Evolutionary conservation across 345 rosid species (phyloP).

Genomic region (Euphorbia lathyris): DNA sequence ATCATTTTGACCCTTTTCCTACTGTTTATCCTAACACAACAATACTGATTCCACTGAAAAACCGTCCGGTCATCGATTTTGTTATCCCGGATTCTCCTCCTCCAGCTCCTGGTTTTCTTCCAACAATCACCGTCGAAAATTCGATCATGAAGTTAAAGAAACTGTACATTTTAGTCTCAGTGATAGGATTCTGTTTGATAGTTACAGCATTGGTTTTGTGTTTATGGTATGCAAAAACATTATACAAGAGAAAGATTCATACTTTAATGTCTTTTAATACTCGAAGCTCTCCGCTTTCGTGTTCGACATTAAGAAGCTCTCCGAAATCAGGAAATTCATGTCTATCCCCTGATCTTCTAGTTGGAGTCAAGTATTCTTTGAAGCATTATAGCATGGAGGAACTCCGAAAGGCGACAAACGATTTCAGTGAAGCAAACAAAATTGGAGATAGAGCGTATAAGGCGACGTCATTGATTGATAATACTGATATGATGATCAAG

Average conservation of each 20-base stretch:
- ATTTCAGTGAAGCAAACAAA: conserved; percentile 38
- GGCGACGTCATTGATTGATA: conserved; percentile 29
- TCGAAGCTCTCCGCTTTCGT: conserved; percentile 36
- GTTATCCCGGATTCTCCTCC: conserved; percentile 33
- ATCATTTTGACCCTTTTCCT: conserved; percentile 27
- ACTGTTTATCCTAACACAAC: conserved; percentile 51
- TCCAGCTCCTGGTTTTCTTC: conserved; percentile 43
- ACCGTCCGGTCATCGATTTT: conserved; percentile 19
- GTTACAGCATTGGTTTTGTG: conserved; percentile 28
- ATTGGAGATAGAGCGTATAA: conserved; percentile 34
- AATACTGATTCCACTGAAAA: conserved; percentile 41
- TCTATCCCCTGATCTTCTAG: conserved; percentile 57
- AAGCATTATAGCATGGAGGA: conserved; percentile 36
- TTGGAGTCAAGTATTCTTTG: conserved; percentile 46
- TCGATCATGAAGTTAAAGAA: conserved; percentile 21
- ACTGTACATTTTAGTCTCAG: conserved; percentile 45
- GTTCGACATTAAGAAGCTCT: conserved; percentile 35
- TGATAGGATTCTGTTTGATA: conserved; percentile 33
- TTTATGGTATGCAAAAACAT: conserved; percentile 32
- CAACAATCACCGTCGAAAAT: conserved; percentile 28
- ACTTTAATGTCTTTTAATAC: conserved; percentile 34
- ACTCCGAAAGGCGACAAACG: conserved; percentile 33
- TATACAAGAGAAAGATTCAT: conserved; percentile 23
- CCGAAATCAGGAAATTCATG: conserved; percentile 41
- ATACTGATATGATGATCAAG: conserved; percentile 44